Evolutionary conservation across 345 rosid genomes (phyloP).

Genomic region (Psidium friedrichsthalianum): DNA sequence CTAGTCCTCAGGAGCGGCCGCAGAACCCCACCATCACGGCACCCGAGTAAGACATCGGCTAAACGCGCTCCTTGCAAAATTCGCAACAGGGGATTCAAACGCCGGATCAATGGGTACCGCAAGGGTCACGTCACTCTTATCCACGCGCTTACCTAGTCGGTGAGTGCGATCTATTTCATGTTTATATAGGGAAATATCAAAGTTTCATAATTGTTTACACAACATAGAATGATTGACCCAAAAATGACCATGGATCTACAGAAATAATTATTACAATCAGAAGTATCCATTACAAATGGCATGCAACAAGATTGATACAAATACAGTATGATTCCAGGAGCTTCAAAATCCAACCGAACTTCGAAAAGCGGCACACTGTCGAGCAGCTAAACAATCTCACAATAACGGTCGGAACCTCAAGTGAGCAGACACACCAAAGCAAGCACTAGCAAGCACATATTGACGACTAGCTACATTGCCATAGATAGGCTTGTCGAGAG

Average conservation of each 20-base stretch:
- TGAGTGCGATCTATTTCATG: too few species aligned
- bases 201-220: background rate
- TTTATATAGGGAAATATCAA: background rate
- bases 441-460: background rate
- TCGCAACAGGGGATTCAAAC: too few species aligned
- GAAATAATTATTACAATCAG: background rate
- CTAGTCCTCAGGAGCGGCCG: too few species aligned
- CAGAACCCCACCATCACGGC: too few species aligned
- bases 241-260: background rate
- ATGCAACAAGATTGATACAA: background rate
- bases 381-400: background rate
- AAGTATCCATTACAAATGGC: too few species aligned
- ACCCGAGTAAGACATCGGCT: too few species aligned
- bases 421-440: fast-evolving
- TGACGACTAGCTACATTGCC: background rate
- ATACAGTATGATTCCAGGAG: background rate
- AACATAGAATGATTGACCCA: too few species aligned
- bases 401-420: fast-evolving
- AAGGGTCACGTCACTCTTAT: too few species aligned
- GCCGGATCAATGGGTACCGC: too few species aligned
- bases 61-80: too few species aligned
- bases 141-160: too few species aligned
- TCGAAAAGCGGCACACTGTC: background rate
- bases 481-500: background rate
- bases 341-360: background rate